Percentiles rank a stretch among this genome's conserved stretches.
Conservation (phyloP, 2,329 filamentous ascomycete species). For the Hymenoscyphus occultus region DNA sequence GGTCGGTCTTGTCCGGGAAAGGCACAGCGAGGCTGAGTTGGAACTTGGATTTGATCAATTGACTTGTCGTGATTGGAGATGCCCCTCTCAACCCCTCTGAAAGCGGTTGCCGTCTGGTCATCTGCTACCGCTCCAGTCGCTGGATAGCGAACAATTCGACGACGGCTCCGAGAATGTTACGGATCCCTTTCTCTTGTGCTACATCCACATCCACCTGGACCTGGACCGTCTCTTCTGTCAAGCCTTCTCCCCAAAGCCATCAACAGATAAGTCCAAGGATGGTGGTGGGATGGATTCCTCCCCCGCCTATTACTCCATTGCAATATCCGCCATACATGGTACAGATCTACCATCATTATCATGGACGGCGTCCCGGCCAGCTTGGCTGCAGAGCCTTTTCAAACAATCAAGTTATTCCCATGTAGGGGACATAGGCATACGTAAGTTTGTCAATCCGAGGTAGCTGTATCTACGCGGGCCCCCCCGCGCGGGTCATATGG, state of each 20-base stretch:
- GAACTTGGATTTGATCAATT: background rate
- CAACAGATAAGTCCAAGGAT: background rate
- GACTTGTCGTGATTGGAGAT: slow-evolving; percentile 3
- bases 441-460: background rate
- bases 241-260: background rate
- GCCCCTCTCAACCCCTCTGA: background rate
- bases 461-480: background rate
- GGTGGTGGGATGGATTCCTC: background rate
- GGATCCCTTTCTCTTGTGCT: slow-evolving; percentile 4
- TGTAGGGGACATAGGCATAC: background rate
- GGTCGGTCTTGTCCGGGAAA: background rate
- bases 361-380: background rate
- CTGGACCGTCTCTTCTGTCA: background rate
- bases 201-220: background rate
- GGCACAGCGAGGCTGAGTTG: background rate
- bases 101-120: slow-evolving; percentile 6
- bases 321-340: slow-evolving; percentile 5
- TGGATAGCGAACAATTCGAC: background rate
- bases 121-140: slow-evolving; percentile 3
- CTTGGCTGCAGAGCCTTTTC: background rate
- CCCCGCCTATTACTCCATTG: background rate
- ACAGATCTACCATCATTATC: background rate
- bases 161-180: slow-evolving; percentile 10
- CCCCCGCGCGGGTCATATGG: slow-evolving; percentile 6
- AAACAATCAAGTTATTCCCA: background rate